Evolutionary conservation across 768 basidiomycete genomes (phyloP).

Genomic region (Cystoderma amianthinum): DNA sequence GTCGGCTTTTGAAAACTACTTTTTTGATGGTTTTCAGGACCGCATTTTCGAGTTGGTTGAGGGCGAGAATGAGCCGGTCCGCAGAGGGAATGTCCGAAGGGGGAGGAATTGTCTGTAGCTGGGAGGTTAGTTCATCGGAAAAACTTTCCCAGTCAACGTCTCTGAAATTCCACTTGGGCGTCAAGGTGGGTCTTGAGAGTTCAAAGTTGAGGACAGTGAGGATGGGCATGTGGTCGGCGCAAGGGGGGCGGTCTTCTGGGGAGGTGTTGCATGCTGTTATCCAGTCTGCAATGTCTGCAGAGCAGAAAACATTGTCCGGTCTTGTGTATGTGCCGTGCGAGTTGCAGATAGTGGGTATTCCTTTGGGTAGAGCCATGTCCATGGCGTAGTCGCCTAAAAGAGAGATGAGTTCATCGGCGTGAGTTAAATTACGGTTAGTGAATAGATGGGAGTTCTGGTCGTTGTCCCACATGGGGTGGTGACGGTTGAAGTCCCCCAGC

Average conservation of each 20-base stretch:
- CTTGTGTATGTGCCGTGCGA: conserved; percentile 21
- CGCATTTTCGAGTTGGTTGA: neutral
- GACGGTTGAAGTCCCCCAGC: conserved; percentile 33
- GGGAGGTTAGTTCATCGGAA: conserved; percentile 7
- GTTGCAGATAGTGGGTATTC: conserved; percentile 20
- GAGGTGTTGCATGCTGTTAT: conserved; percentile 17
- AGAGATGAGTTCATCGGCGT: conserved; percentile 15
- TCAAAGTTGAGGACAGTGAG: conserved; percentile 14
- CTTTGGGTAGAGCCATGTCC: conserved; percentile 19
- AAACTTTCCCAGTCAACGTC: conserved; percentile 20
- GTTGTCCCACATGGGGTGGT: conserved; percentile 31
- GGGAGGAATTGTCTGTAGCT: neutral
- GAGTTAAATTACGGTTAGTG: conserved; percentile 9
- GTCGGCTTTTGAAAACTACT: conserved; percentile 2
- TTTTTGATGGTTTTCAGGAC: conserved; percentile 1
- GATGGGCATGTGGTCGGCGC: conserved; percentile 33
- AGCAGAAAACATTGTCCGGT: conserved; percentile 32
- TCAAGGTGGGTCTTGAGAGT: too few species aligned
- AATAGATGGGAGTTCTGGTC: conserved; percentile 13
- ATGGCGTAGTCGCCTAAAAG: conserved; percentile 15
- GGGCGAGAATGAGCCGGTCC: too few species aligned
- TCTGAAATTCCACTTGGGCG: conserved; percentile 3
- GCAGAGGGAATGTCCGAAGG: neutral
- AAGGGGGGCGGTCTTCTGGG: conserved; percentile 6
- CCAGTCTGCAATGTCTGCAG: conserved; percentile 5